A percentile compares a stretch with the other conserved stretches of the same genome.
Conservation (phyloP, 2,329 filamentous ascomycete species). For the Triangularia setosa region DNA sequence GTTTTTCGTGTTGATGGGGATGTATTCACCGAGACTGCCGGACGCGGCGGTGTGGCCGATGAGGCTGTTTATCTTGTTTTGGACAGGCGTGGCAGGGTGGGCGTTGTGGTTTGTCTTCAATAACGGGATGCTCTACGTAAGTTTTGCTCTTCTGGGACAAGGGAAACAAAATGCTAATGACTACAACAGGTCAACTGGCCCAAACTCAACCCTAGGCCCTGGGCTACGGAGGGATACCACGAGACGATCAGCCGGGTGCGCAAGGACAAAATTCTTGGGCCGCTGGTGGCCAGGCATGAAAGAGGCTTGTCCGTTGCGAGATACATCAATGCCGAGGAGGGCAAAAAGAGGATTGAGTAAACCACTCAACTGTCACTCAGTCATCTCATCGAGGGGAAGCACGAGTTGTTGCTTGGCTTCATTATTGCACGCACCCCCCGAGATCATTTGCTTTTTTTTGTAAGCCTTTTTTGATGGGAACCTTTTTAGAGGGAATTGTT, state of each 20-base stretch:
- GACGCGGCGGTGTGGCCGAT: constrained; percentile 76
- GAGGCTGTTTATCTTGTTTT: constrained; percentile 77
- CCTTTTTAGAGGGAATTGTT: neutral
- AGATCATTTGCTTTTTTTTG: neutral
- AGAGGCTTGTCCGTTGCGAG: constrained; percentile 78
- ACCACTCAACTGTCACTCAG: neutral
- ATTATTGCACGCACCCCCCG: neutral
- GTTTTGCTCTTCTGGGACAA: constrained; percentile 37
- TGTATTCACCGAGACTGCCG: constrained; percentile 67
- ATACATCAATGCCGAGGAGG: constrained; percentile 85
- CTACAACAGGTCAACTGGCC: constrained; percentile 85
- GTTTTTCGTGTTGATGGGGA: constrained; percentile 74
- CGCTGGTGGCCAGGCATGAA: constrained; percentile 70
- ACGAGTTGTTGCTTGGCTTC: neutral
- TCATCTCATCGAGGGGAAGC: neutral
- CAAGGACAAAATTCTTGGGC: constrained; percentile 77
- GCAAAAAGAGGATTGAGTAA: constrained; percentile 96
- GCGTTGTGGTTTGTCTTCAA: constrained; percentile 71
- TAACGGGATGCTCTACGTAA: constrained; percentile 92
- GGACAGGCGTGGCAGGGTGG: constrained; percentile 66
- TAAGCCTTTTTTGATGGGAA: neutral
- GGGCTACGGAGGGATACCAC: constrained; percentile 81
- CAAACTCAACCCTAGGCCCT: constrained; percentile 84
- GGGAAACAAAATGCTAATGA: neutral
- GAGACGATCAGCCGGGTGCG: constrained; percentile 79